These are phyloP conservation scores for Petunia axillaris DNA, from an alignment of 257 asterid species.

Conservation along the genomic window DNA sequence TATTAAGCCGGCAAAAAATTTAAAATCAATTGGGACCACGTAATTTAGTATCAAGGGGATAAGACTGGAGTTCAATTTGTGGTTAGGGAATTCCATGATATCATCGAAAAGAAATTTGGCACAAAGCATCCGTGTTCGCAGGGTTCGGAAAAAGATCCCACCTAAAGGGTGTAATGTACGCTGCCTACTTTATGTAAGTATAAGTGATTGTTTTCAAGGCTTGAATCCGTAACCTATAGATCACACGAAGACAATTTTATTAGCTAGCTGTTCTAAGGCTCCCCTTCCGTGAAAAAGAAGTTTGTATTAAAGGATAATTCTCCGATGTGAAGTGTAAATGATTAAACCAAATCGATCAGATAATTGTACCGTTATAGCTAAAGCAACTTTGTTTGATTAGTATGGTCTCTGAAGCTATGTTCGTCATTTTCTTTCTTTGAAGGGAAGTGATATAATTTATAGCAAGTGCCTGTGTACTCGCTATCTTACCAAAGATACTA, in stretches of 20 bases:
- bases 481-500: too few relatives aligned
- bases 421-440: background rate
- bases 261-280: too few relatives aligned
- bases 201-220: too few relatives aligned
- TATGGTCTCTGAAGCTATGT: background rate
- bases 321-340: background rate
- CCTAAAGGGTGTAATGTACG: too few relatives aligned
- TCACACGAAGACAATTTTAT: too few relatives aligned
- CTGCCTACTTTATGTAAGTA: too few relatives aligned
- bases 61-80: background rate
- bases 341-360: background rate
- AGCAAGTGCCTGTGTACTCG: background rate
- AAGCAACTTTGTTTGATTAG: background rate
- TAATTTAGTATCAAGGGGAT: background rate
- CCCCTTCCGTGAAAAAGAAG: too few relatives aligned
- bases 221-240: too few relatives aligned
- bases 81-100: conserved; percentile 12
- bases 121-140: too few relatives aligned
- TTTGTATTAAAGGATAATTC: background rate
- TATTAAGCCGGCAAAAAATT: background rate
- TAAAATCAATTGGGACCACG: background rate
- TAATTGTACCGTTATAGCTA: background rate
- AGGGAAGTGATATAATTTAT: background rate
- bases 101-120: background rate
- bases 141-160: too few relatives aligned